Evolutionary conservation across 768 basidiomycete species (phyloP).

Genomic region (Trametes villosa): DNA sequence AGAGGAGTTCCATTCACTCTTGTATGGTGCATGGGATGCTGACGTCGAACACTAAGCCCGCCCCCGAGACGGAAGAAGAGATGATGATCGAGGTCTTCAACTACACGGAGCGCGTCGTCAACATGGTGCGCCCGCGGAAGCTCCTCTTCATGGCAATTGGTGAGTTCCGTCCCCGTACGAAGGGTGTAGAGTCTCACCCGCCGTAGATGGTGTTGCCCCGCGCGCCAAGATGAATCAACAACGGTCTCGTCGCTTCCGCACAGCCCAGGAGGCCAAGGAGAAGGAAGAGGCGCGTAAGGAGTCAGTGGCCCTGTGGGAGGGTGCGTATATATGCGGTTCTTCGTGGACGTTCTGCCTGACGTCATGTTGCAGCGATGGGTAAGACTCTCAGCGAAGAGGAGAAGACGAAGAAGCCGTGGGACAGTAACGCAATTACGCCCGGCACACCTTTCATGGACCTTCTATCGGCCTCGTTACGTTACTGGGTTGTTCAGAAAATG

Average conservation of each 20-base stretch:
- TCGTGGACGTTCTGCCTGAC: not conserved
- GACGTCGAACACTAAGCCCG: conserved; percentile 57
- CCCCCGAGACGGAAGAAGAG: conserved; percentile 96
- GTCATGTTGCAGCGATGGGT: conserved; percentile 75
- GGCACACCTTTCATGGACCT: conserved; percentile 99
- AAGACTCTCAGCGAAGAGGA: conserved; percentile 82
- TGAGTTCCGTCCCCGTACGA: conserved; percentile 33
- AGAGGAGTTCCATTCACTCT: conserved; percentile 27
- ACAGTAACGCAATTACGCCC: conserved; percentile 98
- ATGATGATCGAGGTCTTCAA: conserved; percentile 99
- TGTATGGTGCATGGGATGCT: not conserved
- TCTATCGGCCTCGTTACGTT: conserved; percentile 83
- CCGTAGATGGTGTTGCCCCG: conserved; percentile 91
- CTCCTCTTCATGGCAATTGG: conserved; percentile 99
- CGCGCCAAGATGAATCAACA: conserved; percentile 99
- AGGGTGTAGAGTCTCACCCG: not conserved
- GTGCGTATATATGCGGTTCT: conserved; percentile 40
- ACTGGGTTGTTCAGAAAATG: conserved; percentile 96
- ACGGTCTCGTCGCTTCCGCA: conserved; percentile 93
- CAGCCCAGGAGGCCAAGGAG: conserved; percentile 92
- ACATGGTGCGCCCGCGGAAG: conserved; percentile 95
- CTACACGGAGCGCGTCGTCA: conserved; percentile 96
- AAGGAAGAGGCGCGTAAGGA: conserved; percentile 88
- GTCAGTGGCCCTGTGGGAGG: conserved; percentile 84
- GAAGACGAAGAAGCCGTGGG: conserved; percentile 87